A percentile compares a stretch with the other conserved stretches of the same genome.
Conservation (phyloP, 768 basidiomycete species). For the Lactarius psammicola region DNA sequence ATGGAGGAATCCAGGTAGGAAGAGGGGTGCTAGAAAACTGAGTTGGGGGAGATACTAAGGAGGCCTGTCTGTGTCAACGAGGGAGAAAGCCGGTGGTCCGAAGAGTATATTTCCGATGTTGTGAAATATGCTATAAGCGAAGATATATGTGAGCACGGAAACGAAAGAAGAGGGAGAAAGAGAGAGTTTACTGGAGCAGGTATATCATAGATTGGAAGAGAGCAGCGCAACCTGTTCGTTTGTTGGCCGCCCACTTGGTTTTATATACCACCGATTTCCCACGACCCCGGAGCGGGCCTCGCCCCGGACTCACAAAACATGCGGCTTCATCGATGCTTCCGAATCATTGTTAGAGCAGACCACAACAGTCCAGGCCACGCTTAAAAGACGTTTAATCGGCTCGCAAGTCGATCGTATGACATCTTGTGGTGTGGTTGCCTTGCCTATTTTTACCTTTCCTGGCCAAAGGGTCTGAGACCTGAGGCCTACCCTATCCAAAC, state of each 20-base stretch:
- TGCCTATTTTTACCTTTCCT: background rate
- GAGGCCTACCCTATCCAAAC: background rate
- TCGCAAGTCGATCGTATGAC: too few species aligned
- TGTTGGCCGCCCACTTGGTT: background rate
- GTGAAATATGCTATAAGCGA: constrained; percentile 31
- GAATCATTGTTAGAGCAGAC: background rate
- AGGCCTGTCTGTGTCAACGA: constrained; percentile 72
- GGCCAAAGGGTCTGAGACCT: background rate
- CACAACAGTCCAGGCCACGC: too few species aligned
- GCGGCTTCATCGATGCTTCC: background rate
- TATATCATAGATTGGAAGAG: constrained; percentile 31
- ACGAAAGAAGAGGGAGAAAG: background rate
- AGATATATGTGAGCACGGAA: constrained; percentile 2
- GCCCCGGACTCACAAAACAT: background rate
- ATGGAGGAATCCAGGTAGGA: constrained; percentile 13
- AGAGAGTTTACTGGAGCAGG: constrained; percentile 27
- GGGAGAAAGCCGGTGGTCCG: constrained; percentile 54
- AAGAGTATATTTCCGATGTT: constrained; percentile 55
- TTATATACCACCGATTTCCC: background rate
- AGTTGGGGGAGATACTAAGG: constrained; percentile 52
- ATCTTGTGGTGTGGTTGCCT: background rate
- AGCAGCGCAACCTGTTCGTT: background rate
- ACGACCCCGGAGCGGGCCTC: background rate
- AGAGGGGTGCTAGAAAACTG: constrained; percentile 5
- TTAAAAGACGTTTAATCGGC: too few species aligned